Conservation (phyloP, 139 green algal genomes). For the Chlorella ohadii region DNA sequence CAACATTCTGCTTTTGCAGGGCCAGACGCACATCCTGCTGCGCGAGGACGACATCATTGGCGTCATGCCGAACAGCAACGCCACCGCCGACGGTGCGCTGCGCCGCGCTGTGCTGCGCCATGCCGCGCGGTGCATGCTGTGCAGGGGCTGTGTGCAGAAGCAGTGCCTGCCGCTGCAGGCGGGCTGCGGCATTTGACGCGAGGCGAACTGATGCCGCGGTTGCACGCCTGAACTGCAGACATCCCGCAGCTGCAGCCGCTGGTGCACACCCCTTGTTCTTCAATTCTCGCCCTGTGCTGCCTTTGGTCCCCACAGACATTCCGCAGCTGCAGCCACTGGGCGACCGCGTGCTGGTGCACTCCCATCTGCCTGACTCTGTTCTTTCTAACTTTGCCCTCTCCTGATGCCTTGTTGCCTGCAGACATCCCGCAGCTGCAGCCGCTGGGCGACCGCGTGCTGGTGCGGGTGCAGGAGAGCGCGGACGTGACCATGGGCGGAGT, state of each 20-base stretch:
- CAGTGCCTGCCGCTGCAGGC: too few species aligned
- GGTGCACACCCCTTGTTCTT: too few species aligned
- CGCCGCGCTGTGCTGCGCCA: background rate
- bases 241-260: too few species aligned
- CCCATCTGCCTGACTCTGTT: too few species aligned
- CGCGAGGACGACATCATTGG: slow-evolving; percentile 93
- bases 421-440: slow-evolving; percentile 91
- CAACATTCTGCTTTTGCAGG: slow-evolving; percentile 28
- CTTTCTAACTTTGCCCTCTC: background rate
- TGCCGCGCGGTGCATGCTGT: too few species aligned
- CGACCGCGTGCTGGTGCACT: slow-evolving; percentile 72
- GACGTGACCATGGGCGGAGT: slow-evolving; percentile 91
- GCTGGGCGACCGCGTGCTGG: slow-evolving; percentile 85
- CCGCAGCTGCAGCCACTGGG: slow-evolving; percentile 84
- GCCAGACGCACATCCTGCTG: slow-evolving; percentile 85
- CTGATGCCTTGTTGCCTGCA: slow-evolving; percentile 49
- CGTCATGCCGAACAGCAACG: slow-evolving; percentile 75
- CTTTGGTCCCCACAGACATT: slow-evolving; percentile 77
- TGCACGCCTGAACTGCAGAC: too few species aligned
- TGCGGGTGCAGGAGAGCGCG: slow-evolving; percentile 83
- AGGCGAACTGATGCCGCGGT: too few species aligned
- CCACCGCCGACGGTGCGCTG: slow-evolving; percentile 50
- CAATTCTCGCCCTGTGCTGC: background rate
- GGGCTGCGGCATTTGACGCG: too few species aligned
- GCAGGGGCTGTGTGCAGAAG: too few species aligned